A percentile compares a stretch with the other conserved stretches of the same genome.
These are phyloP conservation scores for Phytopythium kandeliae DNA, from an alignment of 352 stramenopile species.

Conservation along the genomic window DNA sequence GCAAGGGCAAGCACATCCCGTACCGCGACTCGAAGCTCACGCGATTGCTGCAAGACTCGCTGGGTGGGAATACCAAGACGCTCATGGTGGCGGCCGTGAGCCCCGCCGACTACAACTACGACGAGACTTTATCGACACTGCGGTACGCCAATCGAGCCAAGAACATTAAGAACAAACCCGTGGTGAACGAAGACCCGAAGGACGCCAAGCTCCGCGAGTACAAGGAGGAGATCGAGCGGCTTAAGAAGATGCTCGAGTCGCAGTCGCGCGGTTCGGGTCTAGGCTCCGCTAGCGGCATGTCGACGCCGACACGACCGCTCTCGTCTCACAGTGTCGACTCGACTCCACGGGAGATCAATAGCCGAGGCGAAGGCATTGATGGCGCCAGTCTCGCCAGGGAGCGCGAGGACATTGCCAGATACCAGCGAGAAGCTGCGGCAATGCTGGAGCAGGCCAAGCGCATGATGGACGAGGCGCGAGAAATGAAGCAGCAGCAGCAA, in stretches of 20 bases:
- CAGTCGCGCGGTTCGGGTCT: constrained; percentile 36
- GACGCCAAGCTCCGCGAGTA: constrained; percentile 89
- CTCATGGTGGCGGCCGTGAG: constrained; percentile 96
- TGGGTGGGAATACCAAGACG: constrained; percentile 95
- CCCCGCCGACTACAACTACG: constrained; percentile 93
- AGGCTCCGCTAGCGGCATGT: constrained; percentile 32
- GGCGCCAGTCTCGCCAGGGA: constrained; percentile 28
- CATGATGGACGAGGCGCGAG: constrained; percentile 75
- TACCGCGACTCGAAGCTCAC: constrained; percentile 93
- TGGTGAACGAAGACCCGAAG: constrained; percentile 94
- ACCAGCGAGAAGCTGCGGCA: constrained; percentile 53
- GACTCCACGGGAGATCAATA: constrained; percentile 5
- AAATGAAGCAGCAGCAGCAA: constrained; percentile 28
- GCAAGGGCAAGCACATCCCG: constrained; percentile 84
- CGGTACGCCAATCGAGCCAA: constrained; percentile 95
- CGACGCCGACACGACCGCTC: constrained; percentile 24
- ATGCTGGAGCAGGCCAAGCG: constrained; percentile 62
- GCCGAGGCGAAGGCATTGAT: constrained; percentile 5
- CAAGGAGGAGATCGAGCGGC: constrained; percentile 85
- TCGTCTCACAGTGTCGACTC: constrained; percentile 8
- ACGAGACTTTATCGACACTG: constrained; percentile 95
- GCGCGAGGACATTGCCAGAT: constrained; percentile 56
- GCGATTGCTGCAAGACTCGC: constrained; percentile 87
- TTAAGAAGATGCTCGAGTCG: constrained; percentile 78
- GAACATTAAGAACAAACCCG: constrained; percentile 97